phyloP scores from a whole-genome alignment of 768 basidiomycete species.

The Hemileccinum impolitum region DNA sequence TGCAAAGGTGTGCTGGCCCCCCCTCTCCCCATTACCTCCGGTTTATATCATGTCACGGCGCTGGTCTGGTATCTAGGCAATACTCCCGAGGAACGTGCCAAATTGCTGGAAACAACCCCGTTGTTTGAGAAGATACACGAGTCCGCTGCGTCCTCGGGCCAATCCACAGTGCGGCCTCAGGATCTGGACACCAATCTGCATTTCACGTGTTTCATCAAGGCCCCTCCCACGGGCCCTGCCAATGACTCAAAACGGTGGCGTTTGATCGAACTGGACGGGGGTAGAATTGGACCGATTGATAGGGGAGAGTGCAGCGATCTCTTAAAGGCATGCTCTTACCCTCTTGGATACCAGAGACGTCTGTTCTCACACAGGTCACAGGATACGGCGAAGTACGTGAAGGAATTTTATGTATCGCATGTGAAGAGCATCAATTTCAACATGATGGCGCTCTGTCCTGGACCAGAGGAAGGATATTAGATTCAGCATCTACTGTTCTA shows the following conservation, averaged over 20 bases:
- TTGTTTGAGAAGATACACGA: conserved; percentile 79
- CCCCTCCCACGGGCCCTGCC: conserved; percentile 39
- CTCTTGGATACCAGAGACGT: neutral
- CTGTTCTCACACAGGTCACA: conserved; percentile 11
- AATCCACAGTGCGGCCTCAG: conserved; percentile 54
- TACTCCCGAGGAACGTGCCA: conserved; percentile 69
- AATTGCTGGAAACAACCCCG: conserved; percentile 68
- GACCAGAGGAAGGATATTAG: conserved; percentile 10
- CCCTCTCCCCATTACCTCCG: neutral
- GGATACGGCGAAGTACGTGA: conserved; percentile 47
- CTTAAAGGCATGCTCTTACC: conserved; percentile 41
- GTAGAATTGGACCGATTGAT: conserved; percentile 76
- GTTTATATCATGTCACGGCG: neutral
- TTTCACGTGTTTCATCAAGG: conserved; percentile 83
- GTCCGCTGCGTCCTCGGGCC: conserved; percentile 64
- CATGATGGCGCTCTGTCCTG: conserved; percentile 45
- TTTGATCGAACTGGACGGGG: conserved; percentile 83
- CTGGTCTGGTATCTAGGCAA: conserved; percentile 42
- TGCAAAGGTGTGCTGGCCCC: conserved; percentile 47
- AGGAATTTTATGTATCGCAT: conserved; percentile 39
- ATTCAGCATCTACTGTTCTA: neutral
- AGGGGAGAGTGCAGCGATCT: conserved; percentile 61
- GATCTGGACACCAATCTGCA: conserved; percentile 75
- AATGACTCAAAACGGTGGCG: conserved; percentile 35
- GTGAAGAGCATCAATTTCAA: conserved; percentile 42